Base-by-base conservation (phyloP, 2,329 filamentous ascomycete genomes). In the Epichloe elymi region DNA sequence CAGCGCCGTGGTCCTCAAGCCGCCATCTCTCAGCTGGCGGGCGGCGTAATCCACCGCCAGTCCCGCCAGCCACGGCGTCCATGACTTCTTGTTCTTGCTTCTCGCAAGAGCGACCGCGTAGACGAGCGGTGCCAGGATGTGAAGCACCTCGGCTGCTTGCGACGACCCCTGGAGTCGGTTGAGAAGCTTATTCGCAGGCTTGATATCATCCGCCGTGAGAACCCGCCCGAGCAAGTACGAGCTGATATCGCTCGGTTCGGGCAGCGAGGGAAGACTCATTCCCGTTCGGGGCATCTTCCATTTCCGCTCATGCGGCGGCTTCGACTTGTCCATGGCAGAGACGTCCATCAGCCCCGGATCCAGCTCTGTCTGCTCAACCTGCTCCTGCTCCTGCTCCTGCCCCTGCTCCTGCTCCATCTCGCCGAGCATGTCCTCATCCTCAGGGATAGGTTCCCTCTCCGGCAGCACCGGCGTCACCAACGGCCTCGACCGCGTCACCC, bases 221-320 rank as follows among this genome's bases (percentile, higher is more conserved):
- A 97, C 91, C 57, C 94, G 90, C 36, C 85, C 84, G 23, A 95
- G 80, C 4, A 98, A 79, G 66, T 95, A 98, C 43, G 80, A 81
- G 48, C 87, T 88, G 53, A 96, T 90, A 59, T 95, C 88, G 49
- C 83, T 78, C 1, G 85, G 79, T 51, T 85, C 83, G 0, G 93
- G 93, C 15, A 98, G 74, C 45, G 82, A 85, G 1, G 93, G 91
- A 45, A 98, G 76, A 26, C 82, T 86, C 59, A 95, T 76, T 37
- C 89, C 88, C 0, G 93, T 98, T 53, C 93, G 78, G n/a, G 91
- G 91, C 91, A 98, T 97, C 14, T 78, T 79, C 86, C 91, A 97
- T 57, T 82, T 82, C 56, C 73, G 75, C 51, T 74, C 70, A 54
- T 76, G 69, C 5, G 70, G 61, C 19, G 64, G 58, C 56, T 60